phyloP scores from a whole-genome alignment of 176 grass and related monocot species.

The Rhynchospora breviuscula region DNA sequence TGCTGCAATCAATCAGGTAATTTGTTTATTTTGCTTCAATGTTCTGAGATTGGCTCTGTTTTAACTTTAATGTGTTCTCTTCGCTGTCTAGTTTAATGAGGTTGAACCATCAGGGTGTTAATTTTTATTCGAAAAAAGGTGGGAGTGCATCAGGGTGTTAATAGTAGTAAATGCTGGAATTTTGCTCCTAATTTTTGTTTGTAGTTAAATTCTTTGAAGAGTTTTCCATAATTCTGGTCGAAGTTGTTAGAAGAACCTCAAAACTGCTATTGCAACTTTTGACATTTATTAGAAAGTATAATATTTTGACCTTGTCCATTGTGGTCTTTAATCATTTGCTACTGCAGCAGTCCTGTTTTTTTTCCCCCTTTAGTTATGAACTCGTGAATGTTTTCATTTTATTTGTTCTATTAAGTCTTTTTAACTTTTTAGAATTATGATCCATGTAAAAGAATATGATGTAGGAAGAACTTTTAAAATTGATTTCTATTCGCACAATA shows the following conservation, averaged over 20 bases:
- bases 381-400: neutral
- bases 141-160: neutral
- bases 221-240: neutral
- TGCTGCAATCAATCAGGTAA: slow-evolving; percentile 50
- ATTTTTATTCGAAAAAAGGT: no score
- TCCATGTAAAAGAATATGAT: neutral
- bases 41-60: neutral
- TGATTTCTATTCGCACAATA: neutral
- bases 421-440: neutral
- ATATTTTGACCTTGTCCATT: neutral
- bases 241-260: neutral
- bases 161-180: neutral
- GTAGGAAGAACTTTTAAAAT: neutral
- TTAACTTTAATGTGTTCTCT: neutral
- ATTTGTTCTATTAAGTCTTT: neutral
- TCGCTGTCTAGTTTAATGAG: neutral
- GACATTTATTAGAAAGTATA: neutral
- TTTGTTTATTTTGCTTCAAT: neutral
- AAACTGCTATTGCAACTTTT: neutral
- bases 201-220: neutral
- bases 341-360: neutral
- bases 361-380: neutral
- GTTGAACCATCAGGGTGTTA: neutral
- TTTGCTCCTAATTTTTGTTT: neutral
- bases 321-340: neutral